These are phyloP conservation scores for Nannizziopsis arthrosporioides DNA, from an alignment of 2,329 filamentous ascomycete genomes.

Conservation along the genomic window DNA sequence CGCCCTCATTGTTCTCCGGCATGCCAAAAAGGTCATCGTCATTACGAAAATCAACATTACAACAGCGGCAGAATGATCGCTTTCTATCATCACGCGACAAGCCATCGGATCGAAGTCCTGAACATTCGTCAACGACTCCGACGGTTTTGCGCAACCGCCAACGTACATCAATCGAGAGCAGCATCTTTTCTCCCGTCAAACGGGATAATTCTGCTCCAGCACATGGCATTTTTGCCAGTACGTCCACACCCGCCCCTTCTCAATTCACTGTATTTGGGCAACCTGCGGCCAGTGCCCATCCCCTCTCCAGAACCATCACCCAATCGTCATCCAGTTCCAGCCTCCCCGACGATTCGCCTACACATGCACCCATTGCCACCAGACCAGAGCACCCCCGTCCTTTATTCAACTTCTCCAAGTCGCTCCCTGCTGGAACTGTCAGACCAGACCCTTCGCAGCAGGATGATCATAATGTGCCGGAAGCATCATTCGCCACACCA, in stretches of 20 bases:
- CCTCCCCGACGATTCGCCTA: conserved; percentile 60
- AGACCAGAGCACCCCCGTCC: conserved; percentile 41
- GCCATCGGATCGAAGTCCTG: conserved; percentile 28
- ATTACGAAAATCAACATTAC: conserved; percentile 72
- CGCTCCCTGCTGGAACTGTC: conserved; percentile 56
- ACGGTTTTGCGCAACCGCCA: conserved; percentile 50
- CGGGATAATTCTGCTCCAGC: conserved; percentile 55
- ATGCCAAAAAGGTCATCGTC: conserved; percentile 62
- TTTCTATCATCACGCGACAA: conserved; percentile 39
- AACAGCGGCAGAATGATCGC: conserved; percentile 65
- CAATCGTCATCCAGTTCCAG: conserved; percentile 78
- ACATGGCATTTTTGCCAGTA: conserved; percentile 37
- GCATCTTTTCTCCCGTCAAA: conserved; percentile 50
- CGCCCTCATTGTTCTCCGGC: conserved; percentile 41
- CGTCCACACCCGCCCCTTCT: conserved; percentile 1
- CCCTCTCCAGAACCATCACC: conserved; percentile 73
- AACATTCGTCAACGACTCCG: conserved; percentile 44
- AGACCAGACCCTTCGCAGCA: conserved; percentile 30
- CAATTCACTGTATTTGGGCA: conserved; percentile 7
- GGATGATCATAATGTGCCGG: conserved; percentile 40
- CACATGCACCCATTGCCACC: conserved; percentile 46
- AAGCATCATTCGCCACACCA: conserved; percentile 57
- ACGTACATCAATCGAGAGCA: conserved; percentile 68
- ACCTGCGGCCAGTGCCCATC: conserved; percentile 50
- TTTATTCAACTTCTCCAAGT: conserved; percentile 57